Conservation (phyloP, 257 asterid species). For the Leonotis leonurus region DNA sequence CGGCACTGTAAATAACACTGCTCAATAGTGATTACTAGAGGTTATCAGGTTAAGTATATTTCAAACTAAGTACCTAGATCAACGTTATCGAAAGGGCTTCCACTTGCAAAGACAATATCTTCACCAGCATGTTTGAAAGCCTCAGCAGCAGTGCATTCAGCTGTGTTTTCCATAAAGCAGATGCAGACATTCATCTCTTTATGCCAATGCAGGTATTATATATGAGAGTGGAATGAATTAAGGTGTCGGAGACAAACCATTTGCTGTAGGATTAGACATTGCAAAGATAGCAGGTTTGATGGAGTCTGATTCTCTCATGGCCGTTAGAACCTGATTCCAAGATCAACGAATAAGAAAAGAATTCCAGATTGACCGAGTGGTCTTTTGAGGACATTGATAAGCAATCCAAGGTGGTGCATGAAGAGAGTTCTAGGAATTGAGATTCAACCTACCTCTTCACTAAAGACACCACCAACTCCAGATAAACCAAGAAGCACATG, state of each 20-base stretch:
- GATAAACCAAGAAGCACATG: constrained; percentile 99
- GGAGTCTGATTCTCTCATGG: constrained; percentile 86
- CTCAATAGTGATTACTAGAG: not conserved
- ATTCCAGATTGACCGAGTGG: not conserved
- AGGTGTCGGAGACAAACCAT: constrained; percentile 49
- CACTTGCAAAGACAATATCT: constrained; percentile 88
- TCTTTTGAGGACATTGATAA: not conserved
- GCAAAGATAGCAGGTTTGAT: constrained; percentile 91
- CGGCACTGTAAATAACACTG: not conserved
- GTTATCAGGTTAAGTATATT: not conserved
- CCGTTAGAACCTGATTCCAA: constrained; percentile 73
- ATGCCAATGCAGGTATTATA: constrained; percentile 11
- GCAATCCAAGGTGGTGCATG: constrained; percentile 7
- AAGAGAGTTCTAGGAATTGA: constrained; percentile 12
- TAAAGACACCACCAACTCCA: constrained; percentile 90
- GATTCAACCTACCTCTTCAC: constrained; percentile 87
- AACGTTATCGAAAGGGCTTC: constrained; percentile 91
- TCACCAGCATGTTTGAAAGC: constrained; percentile 96
- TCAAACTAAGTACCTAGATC: constrained; percentile 58
- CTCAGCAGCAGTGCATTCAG: constrained; percentile 88
- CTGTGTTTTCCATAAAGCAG: constrained; percentile 50
- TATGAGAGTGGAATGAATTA: not conserved
- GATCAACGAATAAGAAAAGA: constrained; percentile 22
- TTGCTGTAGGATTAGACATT: constrained; percentile 95
- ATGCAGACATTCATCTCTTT: constrained; percentile 15